Evolutionary conservation across 2,329 filamentous ascomycete genomes (phyloP).

Genomic region (Alternaria solani): DNA sequence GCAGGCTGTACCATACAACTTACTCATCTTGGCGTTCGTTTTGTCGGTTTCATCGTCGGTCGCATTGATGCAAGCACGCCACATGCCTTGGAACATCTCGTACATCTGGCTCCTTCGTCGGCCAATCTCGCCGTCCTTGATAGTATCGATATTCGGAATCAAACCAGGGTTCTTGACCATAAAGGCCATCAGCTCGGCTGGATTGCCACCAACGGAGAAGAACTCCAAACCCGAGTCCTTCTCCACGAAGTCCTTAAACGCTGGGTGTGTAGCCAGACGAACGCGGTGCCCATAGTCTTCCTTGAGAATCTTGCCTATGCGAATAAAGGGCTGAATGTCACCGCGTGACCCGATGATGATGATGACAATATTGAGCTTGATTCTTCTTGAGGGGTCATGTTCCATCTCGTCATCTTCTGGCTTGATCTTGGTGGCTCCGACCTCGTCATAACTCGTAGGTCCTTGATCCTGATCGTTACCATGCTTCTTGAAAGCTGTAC

Average conservation of each 20-base stretch:
- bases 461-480: conserved; percentile 52
- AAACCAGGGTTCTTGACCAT: conserved; percentile 87
- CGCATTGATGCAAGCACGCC: conserved; percentile 77
- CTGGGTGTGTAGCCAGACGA: conserved; percentile 79
- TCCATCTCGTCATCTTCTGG: conserved; percentile 48
- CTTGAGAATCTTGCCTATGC: conserved; percentile 75
- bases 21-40: conserved; percentile 66
- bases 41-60: conserved; percentile 72
- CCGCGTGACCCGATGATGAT: conserved; percentile 84
- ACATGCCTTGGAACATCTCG: conserved; percentile 85
- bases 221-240: conserved; percentile 78
- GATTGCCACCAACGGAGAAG: conserved; percentile 81
- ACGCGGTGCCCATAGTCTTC: conserved; percentile 77
- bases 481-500: conserved; percentile 68
- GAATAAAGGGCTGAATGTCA: conserved; percentile 82
- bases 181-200: conserved; percentile 83
- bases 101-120: conserved; percentile 73
- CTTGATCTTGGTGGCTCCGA: conserved; percentile 32
- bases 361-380: conserved; percentile 77
- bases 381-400: conserved; percentile 43
- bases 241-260: conserved; percentile 78
- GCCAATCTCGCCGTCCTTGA: conserved; percentile 77
- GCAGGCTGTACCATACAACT: conserved; percentile 8
- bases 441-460: conserved; percentile 25
- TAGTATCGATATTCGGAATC: conserved; percentile 75